Evolutionary conservation across 192 early-diverging fungal species (phyloP).

Genomic region (Coemansia sp.): DNA sequence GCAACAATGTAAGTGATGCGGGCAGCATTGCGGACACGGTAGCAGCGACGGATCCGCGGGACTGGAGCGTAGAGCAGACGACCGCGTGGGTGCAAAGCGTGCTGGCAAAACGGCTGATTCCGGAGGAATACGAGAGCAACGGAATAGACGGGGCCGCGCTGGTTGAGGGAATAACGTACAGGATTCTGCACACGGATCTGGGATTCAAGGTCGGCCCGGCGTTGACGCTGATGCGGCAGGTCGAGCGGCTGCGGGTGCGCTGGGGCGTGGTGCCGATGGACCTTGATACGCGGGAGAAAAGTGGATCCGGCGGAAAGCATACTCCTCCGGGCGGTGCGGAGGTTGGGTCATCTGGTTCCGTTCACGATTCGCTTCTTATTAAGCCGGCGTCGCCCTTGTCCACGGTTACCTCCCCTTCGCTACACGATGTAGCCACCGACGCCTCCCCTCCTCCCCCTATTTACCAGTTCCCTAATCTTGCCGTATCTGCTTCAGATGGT

Average conservation of each 20-base stretch:
- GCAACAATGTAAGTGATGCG: too few relatives aligned
- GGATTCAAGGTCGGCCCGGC: slow-evolving; percentile 6
- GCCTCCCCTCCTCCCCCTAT: neutral
- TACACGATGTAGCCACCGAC: neutral
- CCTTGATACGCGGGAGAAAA: neutral
- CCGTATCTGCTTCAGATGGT: neutral
- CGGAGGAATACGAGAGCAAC: slow-evolving; percentile 1
- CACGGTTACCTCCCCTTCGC: neutral
- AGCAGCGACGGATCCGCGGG: neutral
- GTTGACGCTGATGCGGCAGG: neutral
- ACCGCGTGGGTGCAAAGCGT: neutral
- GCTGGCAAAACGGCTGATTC: neutral
- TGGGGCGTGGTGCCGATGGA: slow-evolving; percentile 2
- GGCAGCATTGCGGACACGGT: neutral
- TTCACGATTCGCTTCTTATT: too few relatives aligned
- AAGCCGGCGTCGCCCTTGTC: too few relatives aligned
- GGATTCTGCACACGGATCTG: slow-evolving; percentile 5
- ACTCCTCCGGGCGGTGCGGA: neutral
- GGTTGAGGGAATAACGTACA: slow-evolving; percentile 8
- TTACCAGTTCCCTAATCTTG: too few relatives aligned
- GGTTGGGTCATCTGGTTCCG: neutral
- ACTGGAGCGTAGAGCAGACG: slow-evolving; percentile 2
- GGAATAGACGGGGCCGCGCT: slow-evolving; percentile 11
- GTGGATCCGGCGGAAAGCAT: neutral
- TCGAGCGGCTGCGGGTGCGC: neutral